A percentile compares a stretch with the other conserved stretches of the same genome.
phyloP scores from a whole-genome alignment of 169 alveolate species.

The Babesia ovata region DNA sequence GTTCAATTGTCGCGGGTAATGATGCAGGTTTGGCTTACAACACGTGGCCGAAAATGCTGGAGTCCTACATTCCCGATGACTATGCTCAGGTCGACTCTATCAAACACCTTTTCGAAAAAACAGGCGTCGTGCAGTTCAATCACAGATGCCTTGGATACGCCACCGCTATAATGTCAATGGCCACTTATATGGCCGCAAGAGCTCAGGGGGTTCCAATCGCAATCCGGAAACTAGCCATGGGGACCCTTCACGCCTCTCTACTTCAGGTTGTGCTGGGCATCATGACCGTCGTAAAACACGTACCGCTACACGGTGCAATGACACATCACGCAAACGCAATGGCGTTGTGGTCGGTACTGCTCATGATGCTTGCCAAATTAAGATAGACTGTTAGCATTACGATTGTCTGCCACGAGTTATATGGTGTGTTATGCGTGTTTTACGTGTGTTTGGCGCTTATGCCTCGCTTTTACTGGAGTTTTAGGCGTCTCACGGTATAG shows the following conservation, averaged over 20 bases:
- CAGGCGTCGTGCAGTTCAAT: slow-evolving; percentile 82
- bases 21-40: slow-evolving; percentile 85
- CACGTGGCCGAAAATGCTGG: slow-evolving; percentile 87
- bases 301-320: slow-evolving; percentile 75
- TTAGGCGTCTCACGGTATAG: too few relatives aligned
- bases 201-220: slow-evolving; percentile 38
- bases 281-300: slow-evolving; percentile 67
- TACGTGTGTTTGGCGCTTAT: too few relatives aligned
- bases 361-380: slow-evolving; percentile 41
- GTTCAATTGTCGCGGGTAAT: slow-evolving; percentile 87
- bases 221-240: slow-evolving; percentile 64
- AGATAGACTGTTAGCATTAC: too few relatives aligned
- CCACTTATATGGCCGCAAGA: slow-evolving; percentile 42
- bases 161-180: slow-evolving; percentile 49
- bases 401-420: too few relatives aligned
- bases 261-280: slow-evolving; percentile 75
- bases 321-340: slow-evolving; percentile 78
- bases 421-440: too few relatives aligned
- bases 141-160: slow-evolving; percentile 84
- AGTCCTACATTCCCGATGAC: slow-evolving; percentile 78
- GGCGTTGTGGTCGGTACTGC: slow-evolving; percentile 70
- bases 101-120: slow-evolving; percentile 75
- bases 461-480: too few relatives aligned
- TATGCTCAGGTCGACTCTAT: slow-evolving; percentile 46
- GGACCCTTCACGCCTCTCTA: slow-evolving; percentile 68